These are phyloP conservation scores for Talaromyces funiculosus DNA, from an alignment of 2,329 filamentous ascomycete genomes.

Conservation along the genomic window DNA sequence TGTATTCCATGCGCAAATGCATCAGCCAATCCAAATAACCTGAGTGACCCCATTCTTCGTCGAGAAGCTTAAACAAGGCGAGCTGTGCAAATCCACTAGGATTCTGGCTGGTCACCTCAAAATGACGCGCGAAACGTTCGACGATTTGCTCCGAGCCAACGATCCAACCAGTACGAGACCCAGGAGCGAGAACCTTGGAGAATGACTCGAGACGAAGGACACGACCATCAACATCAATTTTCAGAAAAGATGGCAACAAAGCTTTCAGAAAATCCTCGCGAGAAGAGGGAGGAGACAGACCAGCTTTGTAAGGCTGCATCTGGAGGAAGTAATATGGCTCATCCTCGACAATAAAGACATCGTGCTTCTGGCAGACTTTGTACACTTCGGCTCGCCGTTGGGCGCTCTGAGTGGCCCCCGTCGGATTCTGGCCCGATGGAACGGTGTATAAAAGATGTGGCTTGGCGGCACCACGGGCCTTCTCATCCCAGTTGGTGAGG, in stretches of 20 bases:
- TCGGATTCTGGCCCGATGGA: slow-evolving; percentile 84
- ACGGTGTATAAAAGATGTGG: slow-evolving; percentile 66
- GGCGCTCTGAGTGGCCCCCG: slow-evolving; percentile 70
- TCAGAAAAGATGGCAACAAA: slow-evolving; percentile 69
- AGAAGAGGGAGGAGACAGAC: slow-evolving; percentile 52
- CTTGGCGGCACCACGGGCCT: slow-evolving; percentile 53
- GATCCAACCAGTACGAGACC: slow-evolving; percentile 79
- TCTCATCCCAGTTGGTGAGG: slow-evolving; percentile 60
- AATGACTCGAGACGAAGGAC: slow-evolving; percentile 90
- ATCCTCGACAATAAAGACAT: slow-evolving; percentile 82
- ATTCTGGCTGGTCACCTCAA: slow-evolving; percentile 78
- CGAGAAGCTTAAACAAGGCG: slow-evolving; percentile 79
- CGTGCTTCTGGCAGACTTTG: slow-evolving; percentile 72
- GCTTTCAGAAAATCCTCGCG: slow-evolving; percentile 68
- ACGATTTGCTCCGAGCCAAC: slow-evolving; percentile 80
- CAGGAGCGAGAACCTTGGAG: slow-evolving; percentile 83
- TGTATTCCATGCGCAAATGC: slow-evolving; percentile 74
- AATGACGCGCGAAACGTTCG: slow-evolving; percentile 74
- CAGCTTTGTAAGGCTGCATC: slow-evolving; percentile 64
- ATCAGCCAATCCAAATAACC: slow-evolving; percentile 89
- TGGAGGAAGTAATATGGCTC: slow-evolving; percentile 95
- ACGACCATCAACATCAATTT: slow-evolving; percentile 77
- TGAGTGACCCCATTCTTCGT: slow-evolving; percentile 88
- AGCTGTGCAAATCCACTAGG: slow-evolving; percentile 81
- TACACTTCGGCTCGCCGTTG: slow-evolving; percentile 69